Evolutionary conservation across 257 asterid genomes (phyloP), one percentile per base, ranked within the genome.

Genomic region (Paulownia fortunei): DNA sequence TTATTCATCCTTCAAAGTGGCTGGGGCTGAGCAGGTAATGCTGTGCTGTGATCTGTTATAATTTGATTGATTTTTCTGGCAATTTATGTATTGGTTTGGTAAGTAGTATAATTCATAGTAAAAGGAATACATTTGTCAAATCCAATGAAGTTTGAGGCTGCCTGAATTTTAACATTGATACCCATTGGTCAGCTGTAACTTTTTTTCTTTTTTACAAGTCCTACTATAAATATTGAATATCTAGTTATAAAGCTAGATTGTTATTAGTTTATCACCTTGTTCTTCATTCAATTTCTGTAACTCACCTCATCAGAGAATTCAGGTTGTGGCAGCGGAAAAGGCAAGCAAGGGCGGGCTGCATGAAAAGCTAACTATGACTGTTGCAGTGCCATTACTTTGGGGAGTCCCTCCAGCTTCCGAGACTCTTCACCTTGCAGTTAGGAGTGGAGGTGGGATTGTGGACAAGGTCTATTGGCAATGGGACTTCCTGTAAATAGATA

Each of bases 331-430:
- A 6, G 95, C 99, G 2, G 97, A 92, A 73, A 96, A 90, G 85
- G 97, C 88, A 8, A 88, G 82, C 83, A 85, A 82, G 69, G 98
- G 87, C 9, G 97, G 94, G 46, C 76, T 96, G 88, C 92, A 93
- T 15, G 99, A 96, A 82, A 93, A 90, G 88, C 88, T 96, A 79
- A 96, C 83, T 0, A 96, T 96, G 99, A 96, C 92, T 0, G 97
- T 96, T 11, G 96, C 97, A 6, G 99, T 93, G 85, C 98, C 99
- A 1, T 79, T 96, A 47, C 97, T 96, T 7, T 96, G 99, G 99
- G 99, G 99, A 18, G 94, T 93, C 47, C 99, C 99, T 62, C 99
- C 99, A 32, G 97, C 98, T 21, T 96, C 98, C 0, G 99, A 96
- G 67, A 96, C 95, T n/a, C 97, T 96, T 58, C 97, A 82, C 73